Evolutionary conservation across 2,329 filamentous ascomycete genomes (phyloP), one percentile per base, ranked within the genome.

Genomic region (Colletotrichum filicis): DNA sequence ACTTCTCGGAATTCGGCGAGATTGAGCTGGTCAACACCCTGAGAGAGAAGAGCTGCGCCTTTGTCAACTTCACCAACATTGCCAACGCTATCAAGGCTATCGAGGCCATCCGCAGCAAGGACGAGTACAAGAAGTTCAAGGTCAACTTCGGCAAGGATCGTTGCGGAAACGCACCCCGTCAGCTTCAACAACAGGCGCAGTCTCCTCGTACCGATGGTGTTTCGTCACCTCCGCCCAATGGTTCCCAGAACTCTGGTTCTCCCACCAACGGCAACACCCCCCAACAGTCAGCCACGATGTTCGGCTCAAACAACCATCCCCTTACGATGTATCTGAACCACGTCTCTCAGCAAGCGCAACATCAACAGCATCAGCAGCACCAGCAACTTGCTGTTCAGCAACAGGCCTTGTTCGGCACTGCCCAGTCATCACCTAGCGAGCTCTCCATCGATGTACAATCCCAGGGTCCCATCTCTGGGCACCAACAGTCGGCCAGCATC

Each of bases 1-100:
- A 99, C 84, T 99, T 99, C 83, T 94, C 95, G 42, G 96, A 98
- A 82, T 98, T 94, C 79, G 97, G 97, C 76, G 97, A 99, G 84
- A 98, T 99, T 79, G 97, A 99, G 85, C 87, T 99, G 75, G 95
- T 99, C 75, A 99, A 99, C 85, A 94, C 97, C 19, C 87, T 99
- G 73, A 93, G 97, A 66, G 97, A 99, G 88, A 99, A 99, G 92
- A 98, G 95, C 86, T 99, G 97, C 83, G 97, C 97, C 0, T 99
- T 99, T 82, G 97, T 99, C 82, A 99, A 99, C 86, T 99, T 99
- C 83, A 99, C 97, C 81, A 99, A 99, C 86, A 99, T 99, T 81
- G 97, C 97, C 80, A 99, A 99, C 79, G 97, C 97, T 63, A 99
- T 99, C 88, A 99, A 99, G 87, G 97, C 97, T 1, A 99, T 99